phyloP scores from a whole-genome alignment of 257 asterid species.

The Solanum pimpinellifolium region DNA sequence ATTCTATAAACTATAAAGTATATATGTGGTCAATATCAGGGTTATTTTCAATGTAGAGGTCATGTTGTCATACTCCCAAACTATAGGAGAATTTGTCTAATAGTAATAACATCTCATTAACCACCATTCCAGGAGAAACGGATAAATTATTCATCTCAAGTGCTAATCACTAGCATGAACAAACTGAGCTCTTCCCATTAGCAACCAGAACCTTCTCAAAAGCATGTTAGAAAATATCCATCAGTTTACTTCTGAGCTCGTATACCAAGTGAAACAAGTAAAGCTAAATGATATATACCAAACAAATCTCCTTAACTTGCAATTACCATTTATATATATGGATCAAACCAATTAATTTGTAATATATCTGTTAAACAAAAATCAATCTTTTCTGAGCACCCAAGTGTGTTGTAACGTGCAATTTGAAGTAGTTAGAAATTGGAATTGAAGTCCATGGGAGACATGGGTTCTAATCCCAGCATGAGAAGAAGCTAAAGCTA shows the following conservation, averaged over 20 bases:
- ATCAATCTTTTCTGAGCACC: background rate
- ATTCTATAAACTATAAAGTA: background rate
- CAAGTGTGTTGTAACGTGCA: background rate
- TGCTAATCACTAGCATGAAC: background rate
- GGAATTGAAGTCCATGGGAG: background rate
- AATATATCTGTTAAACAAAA: background rate
- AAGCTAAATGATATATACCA: background rate
- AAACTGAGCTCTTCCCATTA: background rate
- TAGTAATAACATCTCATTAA: background rate
- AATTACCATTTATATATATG: background rate
- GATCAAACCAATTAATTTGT: background rate
- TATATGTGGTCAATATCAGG: background rate
- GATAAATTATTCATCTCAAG: background rate
- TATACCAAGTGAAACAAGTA: background rate
- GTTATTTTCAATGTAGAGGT: background rate
- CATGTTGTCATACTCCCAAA: background rate
- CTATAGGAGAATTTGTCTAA: background rate
- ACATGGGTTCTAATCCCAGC: background rate
- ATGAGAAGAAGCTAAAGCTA: background rate
- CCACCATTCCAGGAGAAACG: background rate
- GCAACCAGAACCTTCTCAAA: background rate
- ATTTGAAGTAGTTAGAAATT: background rate
- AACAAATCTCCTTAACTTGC: background rate
- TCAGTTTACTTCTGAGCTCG: background rate
- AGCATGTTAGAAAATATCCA: background rate